Conservation (phyloP, 2,329 filamentous ascomycete genomes). For the Botrytis hyacinthi region DNA sequence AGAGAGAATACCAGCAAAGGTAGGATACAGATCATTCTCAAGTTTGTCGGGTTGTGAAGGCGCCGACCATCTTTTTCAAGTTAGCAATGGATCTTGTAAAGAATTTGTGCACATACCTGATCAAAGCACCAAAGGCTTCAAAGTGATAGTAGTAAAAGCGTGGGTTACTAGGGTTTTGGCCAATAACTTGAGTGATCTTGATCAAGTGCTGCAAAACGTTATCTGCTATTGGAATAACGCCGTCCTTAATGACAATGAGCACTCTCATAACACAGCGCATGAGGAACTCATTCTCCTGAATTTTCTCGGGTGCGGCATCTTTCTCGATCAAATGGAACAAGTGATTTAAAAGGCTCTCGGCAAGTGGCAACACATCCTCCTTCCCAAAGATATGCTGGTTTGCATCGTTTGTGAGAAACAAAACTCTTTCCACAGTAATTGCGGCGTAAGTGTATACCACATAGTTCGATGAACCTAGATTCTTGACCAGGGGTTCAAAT, state of each 20-base stretch:
- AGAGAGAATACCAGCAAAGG: slow-evolving; percentile 76
- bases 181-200: slow-evolving; percentile 86
- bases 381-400: slow-evolving; percentile 78
- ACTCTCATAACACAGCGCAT: slow-evolving; percentile 99
- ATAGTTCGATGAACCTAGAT: slow-evolving; percentile 85
- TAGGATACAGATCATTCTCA: slow-evolving; percentile 76
- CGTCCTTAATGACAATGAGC: slow-evolving; percentile 87
- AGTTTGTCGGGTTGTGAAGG: slow-evolving; percentile 68
- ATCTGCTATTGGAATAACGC: slow-evolving; percentile 70
- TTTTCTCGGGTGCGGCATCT: slow-evolving; percentile 79
- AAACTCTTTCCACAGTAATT: slow-evolving; percentile 89
- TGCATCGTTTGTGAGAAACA: slow-evolving; percentile 76
- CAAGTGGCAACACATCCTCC: slow-evolving; percentile 73
- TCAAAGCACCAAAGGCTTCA: slow-evolving; percentile 86
- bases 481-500: slow-evolving; percentile 85
- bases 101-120: slow-evolving; percentile 44
- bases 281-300: slow-evolving; percentile 97
- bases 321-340: slow-evolving; percentile 89
- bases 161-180: slow-evolving; percentile 93
- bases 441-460: slow-evolving; percentile 97
- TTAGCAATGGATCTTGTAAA: background rate
- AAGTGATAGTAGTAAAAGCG: slow-evolving; percentile 99
- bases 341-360: slow-evolving; percentile 84
- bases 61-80: slow-evolving; percentile 55
- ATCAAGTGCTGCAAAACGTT: slow-evolving; percentile 80